Conservation (phyloP, 2,329 filamentous ascomycete species). For the Xenosphaeropsis pyriputrescens region DNA sequence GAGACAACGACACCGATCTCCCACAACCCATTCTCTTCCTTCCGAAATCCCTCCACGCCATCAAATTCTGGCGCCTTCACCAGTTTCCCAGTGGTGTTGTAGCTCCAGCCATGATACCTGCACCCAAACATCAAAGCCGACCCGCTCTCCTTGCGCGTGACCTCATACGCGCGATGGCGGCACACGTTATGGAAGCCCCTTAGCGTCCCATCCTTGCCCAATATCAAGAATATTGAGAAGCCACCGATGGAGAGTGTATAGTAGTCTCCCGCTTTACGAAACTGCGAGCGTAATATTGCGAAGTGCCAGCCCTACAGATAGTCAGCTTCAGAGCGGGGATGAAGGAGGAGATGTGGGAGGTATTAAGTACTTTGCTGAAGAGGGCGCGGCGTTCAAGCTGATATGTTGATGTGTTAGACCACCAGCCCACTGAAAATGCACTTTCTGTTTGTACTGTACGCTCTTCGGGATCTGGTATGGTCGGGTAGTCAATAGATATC, state of each 20-base stretch:
- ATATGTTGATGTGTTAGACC: neutral
- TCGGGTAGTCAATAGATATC: neutral
- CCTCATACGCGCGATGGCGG: conserved; percentile 14
- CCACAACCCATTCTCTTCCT: conserved; percentile 12
- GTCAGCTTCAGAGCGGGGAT: too few relatives aligned
- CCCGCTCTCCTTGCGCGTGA: conserved; percentile 14
- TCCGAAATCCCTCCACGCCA: conserved; percentile 13
- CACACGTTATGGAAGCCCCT: conserved; percentile 16
- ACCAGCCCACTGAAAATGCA: neutral
- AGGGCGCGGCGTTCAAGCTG: neutral
- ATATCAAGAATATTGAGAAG: conserved; percentile 13
- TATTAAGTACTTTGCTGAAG: neutral
- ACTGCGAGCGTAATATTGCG: conserved; percentile 9
- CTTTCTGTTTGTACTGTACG: neutral
- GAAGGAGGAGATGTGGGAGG: too few relatives aligned
- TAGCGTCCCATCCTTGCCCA: conserved; percentile 13
- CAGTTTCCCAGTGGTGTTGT: conserved; percentile 13
- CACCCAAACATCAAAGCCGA: conserved; percentile 14
- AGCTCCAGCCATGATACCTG: conserved; percentile 17
- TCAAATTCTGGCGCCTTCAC: conserved; percentile 17
- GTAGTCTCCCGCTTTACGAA: conserved; percentile 16
- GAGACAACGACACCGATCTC: conserved; percentile 8
- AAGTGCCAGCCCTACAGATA: too few relatives aligned
- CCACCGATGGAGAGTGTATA: conserved; percentile 13
- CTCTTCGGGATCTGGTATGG: neutral